These are phyloP conservation scores for Dictyostelium brefeldianum DNA, from an alignment of 78 protist species.

Conservation along the genomic window DNA sequence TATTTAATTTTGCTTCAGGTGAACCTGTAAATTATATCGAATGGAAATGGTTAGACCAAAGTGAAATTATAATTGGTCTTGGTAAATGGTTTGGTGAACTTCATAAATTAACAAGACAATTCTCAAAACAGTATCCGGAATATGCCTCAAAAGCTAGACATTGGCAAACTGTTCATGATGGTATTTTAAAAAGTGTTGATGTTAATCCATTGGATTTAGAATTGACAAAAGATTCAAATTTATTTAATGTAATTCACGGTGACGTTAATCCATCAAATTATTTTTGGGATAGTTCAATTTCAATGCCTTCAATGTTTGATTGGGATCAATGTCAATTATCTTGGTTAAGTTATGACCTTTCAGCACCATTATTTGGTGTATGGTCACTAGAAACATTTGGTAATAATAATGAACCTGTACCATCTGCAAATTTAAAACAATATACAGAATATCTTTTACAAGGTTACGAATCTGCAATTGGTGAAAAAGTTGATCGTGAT, in stretches of 20 bases:
- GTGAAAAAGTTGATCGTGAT: slow-evolving; percentile 48
- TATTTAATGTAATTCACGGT: slow-evolving; percentile 80
- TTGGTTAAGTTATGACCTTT: slow-evolving; percentile 73
- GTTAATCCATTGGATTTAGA: slow-evolving; percentile 27
- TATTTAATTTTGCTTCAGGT: slow-evolving; percentile 74
- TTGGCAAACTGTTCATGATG: slow-evolving; percentile 70
- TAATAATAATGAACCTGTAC: slow-evolving; percentile 14
- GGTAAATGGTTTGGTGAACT: slow-evolving; percentile 82
- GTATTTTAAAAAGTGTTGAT: slow-evolving; percentile 28
- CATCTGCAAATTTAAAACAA: not conserved
- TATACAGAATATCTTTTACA: slow-evolving; percentile 54
- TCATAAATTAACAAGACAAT: slow-evolving; percentile 44
- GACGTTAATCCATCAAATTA: slow-evolving; percentile 83
- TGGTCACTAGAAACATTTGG: slow-evolving; percentile 38
- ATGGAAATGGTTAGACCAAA: slow-evolving; percentile 62
- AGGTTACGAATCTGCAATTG: slow-evolving; percentile 72
- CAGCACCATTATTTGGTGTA: slow-evolving; percentile 79
- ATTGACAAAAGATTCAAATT: not conserved
- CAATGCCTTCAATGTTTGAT: slow-evolving; percentile 65
- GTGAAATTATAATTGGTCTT: slow-evolving; percentile 47
- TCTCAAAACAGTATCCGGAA: slow-evolving; percentile 18
- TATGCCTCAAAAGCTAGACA: slow-evolving; percentile 18
- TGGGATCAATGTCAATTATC: slow-evolving; percentile 83
- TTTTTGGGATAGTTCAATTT: slow-evolving; percentile 5
- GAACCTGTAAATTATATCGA: slow-evolving; percentile 58